phyloP scores from a whole-genome alignment of 1,284 basidiomycete genomes.

The Vanrija pseudolonga region DNA sequence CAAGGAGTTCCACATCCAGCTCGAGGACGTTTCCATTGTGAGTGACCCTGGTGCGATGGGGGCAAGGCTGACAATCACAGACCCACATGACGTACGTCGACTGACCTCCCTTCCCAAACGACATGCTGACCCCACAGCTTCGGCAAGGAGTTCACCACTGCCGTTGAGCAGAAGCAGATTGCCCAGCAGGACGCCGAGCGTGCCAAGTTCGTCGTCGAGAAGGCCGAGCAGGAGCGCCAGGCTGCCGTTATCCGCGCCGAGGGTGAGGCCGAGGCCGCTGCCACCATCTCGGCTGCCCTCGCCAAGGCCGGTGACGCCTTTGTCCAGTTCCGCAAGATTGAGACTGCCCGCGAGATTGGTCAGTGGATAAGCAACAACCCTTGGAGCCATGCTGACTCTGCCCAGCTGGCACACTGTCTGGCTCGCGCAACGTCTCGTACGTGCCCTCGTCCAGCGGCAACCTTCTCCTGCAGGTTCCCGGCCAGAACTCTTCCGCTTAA shows the following conservation, averaged over 20 bases:
- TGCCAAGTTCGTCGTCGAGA: constrained; percentile 96
- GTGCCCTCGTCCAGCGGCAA: constrained; percentile 75
- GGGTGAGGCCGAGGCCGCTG: constrained; percentile 95
- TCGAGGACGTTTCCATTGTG: constrained; percentile 93
- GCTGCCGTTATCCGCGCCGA: constrained; percentile 97
- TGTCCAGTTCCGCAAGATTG: constrained; percentile 92
- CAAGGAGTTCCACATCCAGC: constrained; percentile 89
- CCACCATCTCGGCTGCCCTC: constrained; percentile 81
- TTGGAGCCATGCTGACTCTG: neutral
- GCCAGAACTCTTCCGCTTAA: constrained; percentile 52
- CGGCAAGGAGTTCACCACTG: constrained; percentile 58
- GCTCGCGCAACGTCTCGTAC: constrained; percentile 80
- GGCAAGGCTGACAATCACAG: constrained; percentile 22
- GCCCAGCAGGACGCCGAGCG: constrained; percentile 80
- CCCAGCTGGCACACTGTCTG: constrained; percentile 61
- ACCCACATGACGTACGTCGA: constrained; percentile 53
- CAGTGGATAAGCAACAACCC: constrained; percentile 1
- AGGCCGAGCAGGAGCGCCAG: constrained; percentile 96
- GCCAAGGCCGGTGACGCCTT: constrained; percentile 91
- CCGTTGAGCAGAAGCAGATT: constrained; percentile 86
- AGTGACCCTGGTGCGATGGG: no score
- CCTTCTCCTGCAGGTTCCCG: constrained; percentile 76
- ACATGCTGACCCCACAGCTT: constrained; percentile 21
- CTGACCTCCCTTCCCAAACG: neutral
- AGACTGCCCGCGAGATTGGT: constrained; percentile 90